These are phyloP conservation scores for Blastocystis hominis DNA, from an alignment of 352 stramenopile genomes.

Conservation along the genomic window DNA sequence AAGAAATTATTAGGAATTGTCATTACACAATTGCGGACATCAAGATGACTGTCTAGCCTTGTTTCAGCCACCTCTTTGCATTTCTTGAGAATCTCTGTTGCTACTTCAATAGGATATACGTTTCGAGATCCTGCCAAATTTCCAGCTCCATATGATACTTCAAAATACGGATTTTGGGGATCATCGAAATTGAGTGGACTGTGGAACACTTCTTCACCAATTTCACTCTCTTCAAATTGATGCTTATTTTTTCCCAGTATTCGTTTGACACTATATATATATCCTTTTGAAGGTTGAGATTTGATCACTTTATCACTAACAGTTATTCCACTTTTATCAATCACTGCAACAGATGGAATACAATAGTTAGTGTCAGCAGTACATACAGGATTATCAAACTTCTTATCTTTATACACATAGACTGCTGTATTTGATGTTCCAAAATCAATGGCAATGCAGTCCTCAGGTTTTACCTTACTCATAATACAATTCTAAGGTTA, in stretches of 20 bases:
- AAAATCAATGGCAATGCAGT: neutral
- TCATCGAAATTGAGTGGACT: neutral
- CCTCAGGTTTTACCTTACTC: neutral
- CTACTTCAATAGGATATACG: neutral
- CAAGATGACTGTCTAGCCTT: neutral
- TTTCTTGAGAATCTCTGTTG: neutral
- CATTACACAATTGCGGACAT: neutral
- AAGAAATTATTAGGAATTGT: neutral
- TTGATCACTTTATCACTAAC: neutral
- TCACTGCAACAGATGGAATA: neutral
- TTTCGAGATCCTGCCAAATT: neutral
- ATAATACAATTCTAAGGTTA: too few relatives aligned
- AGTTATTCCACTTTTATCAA: neutral
- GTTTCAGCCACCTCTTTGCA: neutral
- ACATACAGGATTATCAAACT: neutral
- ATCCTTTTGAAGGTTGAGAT: neutral
- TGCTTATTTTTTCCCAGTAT: neutral
- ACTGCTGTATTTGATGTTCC: neutral
- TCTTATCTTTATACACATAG: neutral
- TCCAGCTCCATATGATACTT: neutral
- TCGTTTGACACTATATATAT: constrained; percentile 9
- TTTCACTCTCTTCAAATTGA: neutral
- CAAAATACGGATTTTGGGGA: neutral
- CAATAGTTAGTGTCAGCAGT: neutral
- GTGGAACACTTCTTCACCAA: neutral